These are phyloP conservation scores for Comarum palustre DNA, from an alignment of 306 rosid species.

Conservation along the genomic window DNA sequence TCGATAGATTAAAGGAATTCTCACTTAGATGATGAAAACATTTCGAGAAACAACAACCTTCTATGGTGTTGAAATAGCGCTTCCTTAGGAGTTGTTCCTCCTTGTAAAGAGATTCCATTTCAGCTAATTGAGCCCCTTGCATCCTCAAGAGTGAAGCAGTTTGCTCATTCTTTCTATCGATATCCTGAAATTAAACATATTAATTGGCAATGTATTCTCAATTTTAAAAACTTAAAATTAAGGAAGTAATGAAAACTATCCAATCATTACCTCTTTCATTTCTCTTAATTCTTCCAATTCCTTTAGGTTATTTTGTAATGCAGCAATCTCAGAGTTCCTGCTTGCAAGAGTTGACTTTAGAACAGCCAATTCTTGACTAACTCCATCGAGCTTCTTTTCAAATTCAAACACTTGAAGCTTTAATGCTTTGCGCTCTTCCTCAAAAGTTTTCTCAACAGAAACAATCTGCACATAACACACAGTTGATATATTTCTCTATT, in stretches of 20 bases:
- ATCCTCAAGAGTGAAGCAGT: slow-evolving; percentile 81
- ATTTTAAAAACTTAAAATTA: slow-evolving; percentile 4
- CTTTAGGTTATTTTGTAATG: slow-evolving; percentile 55
- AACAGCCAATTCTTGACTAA: slow-evolving; percentile 50
- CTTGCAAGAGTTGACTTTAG: slow-evolving; percentile 53
- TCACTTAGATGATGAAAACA: neutral
- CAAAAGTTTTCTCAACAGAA: slow-evolving; percentile 45
- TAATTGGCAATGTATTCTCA: neutral
- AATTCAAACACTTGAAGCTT: slow-evolving; percentile 53
- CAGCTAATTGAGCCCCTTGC: slow-evolving; percentile 94
- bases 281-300: slow-evolving; percentile 93
- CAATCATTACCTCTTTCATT: slow-evolving; percentile 76
- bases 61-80: slow-evolving; percentile 87
- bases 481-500: neutral
- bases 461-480: slow-evolving; percentile 53
- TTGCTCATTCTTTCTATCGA: slow-evolving; percentile 94
- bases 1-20: neutral
- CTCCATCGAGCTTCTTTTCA: slow-evolving; percentile 57
- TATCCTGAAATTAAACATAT: slow-evolving; percentile 54
- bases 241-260: neutral
- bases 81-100: slow-evolving; percentile 90
- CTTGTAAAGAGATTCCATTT: slow-evolving; percentile 79
- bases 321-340: slow-evolving; percentile 62
- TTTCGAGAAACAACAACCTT: slow-evolving; percentile 47
- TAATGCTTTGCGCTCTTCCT: slow-evolving; percentile 55